Conservation (phyloP, 345 rosid genomes). For the Eucalyptus decipiens region DNA sequence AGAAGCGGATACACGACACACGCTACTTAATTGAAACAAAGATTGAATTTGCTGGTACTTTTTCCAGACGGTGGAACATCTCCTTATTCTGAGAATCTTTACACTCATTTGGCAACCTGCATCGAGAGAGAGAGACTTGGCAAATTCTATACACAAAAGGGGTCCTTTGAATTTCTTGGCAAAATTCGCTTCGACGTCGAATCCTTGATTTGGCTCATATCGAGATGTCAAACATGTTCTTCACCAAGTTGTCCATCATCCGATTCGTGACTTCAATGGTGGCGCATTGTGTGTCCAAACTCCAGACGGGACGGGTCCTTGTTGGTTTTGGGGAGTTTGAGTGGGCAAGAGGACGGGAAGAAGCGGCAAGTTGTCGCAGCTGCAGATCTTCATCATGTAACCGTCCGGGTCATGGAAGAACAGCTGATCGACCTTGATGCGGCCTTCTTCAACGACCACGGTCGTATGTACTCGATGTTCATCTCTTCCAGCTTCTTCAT, state of each 20-base stretch:
- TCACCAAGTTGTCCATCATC: constrained; percentile 42
- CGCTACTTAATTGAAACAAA: neutral
- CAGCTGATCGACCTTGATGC: constrained; percentile 32
- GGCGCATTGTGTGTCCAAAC: constrained; percentile 7
- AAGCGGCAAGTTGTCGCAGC: constrained; percentile 24
- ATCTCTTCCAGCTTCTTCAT: constrained; percentile 8
- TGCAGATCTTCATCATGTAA: constrained; percentile 15
- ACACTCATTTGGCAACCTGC: neutral
- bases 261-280: constrained; percentile 12
- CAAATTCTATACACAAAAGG: neutral
- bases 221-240: constrained; percentile 26
- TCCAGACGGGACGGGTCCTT: neutral
- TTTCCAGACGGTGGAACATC: neutral
- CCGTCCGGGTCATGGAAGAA: constrained; percentile 48
- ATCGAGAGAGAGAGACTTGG: neutral
- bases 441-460: constrained; percentile 27
- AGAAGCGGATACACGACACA: neutral
- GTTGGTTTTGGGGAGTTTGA: constrained; percentile 7
- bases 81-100: neutral
- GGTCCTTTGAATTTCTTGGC: neutral
- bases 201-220: neutral
- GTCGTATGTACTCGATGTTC: constrained; percentile 26
- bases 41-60: neutral
- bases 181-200: neutral
- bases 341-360: constrained; percentile 37